Conservation (phyloP, 805 yeast species). For the Myxozyma monticola region DNA sequence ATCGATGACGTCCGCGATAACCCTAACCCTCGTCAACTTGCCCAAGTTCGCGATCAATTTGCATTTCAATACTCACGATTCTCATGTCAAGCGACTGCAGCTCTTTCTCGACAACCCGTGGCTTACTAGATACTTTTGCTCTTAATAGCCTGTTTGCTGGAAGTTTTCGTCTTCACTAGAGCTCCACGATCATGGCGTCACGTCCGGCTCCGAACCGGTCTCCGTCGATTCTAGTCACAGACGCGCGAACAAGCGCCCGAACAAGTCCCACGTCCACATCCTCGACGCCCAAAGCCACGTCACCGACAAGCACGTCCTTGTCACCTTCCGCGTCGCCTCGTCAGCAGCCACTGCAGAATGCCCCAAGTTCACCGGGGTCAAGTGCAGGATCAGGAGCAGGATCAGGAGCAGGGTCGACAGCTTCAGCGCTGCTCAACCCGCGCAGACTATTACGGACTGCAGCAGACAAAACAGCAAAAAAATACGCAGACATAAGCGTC, state of each 20-base stretch:
- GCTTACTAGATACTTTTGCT: no score
- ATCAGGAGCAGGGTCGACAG: slow-evolving; percentile 5
- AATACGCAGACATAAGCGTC: slow-evolving; percentile 76
- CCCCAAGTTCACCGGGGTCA: neutral
- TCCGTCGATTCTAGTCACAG: slow-evolving; percentile 92
- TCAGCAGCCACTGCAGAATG: neutral
- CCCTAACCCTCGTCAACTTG: no score
- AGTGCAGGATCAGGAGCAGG: neutral
- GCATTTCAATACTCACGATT: no score
- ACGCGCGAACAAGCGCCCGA: slow-evolving; percentile 54
- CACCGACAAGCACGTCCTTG: slow-evolving; percentile 7
- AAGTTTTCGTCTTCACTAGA: neutral
- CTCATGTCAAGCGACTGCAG: no score
- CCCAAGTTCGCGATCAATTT: no score
- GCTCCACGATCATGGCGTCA: neutral
- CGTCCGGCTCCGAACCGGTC: slow-evolving; percentile 49
- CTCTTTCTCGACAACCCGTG: no score
- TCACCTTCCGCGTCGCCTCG: neutral
- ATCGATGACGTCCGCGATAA: no score
- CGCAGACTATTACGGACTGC: slow-evolving; percentile 9
- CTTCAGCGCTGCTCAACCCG: slow-evolving; percentile 8
- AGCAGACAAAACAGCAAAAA: slow-evolving; percentile 27
- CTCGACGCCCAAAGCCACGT: slow-evolving; percentile 43
- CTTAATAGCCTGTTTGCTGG: neutral
- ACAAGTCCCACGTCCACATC: slow-evolving; percentile 40